These are phyloP conservation scores for Cadophora luteo-olivacea DNA, from an alignment of 2,329 filamentous ascomycete genomes.

Conservation along the genomic window DNA sequence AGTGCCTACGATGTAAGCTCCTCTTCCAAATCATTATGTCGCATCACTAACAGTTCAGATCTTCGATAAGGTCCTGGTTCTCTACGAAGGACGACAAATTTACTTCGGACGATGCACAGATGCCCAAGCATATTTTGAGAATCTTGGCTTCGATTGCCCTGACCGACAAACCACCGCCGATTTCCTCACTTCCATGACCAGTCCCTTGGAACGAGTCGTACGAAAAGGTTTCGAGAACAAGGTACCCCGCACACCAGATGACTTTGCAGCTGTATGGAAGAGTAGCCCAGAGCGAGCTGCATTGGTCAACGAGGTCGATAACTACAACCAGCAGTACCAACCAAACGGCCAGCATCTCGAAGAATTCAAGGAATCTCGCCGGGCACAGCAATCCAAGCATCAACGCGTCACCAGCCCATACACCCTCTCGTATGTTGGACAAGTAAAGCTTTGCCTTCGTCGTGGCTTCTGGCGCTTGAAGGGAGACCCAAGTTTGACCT, in stretches of 20 bases:
- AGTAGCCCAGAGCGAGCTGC: conserved; percentile 52
- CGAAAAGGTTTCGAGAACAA: conserved; percentile 63
- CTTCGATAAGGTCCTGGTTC: conserved; percentile 72
- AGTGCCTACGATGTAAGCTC: conserved; percentile 64
- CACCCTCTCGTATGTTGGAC: conserved; percentile 77
- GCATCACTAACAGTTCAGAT: conserved; percentile 44
- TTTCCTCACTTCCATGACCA: conserved; percentile 79
- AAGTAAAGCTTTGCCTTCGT: conserved; percentile 81
- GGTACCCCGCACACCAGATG: conserved; percentile 72
- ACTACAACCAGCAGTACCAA: conserved; percentile 43
- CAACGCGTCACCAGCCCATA: conserved; percentile 59
- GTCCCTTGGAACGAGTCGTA: conserved; percentile 54
- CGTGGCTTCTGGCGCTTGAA: conserved; percentile 80
- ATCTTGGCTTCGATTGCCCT: conserved; percentile 76
- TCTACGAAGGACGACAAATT: conserved; percentile 72
- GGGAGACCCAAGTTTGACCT: conserved; percentile 74
- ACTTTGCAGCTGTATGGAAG: conserved; percentile 65
- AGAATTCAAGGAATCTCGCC: conserved; percentile 51
- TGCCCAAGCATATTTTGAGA: conserved; percentile 72
- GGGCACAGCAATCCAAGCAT: conserved; percentile 37
- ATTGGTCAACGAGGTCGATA: conserved; percentile 48
- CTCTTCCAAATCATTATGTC: not conserved
- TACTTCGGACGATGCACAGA: conserved; percentile 70
- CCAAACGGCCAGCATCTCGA: conserved; percentile 53
- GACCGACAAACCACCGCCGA: conserved; percentile 62